Conservation (phyloP, 176 grass and related monocot genomes). For the Chloris gayana region DNA sequence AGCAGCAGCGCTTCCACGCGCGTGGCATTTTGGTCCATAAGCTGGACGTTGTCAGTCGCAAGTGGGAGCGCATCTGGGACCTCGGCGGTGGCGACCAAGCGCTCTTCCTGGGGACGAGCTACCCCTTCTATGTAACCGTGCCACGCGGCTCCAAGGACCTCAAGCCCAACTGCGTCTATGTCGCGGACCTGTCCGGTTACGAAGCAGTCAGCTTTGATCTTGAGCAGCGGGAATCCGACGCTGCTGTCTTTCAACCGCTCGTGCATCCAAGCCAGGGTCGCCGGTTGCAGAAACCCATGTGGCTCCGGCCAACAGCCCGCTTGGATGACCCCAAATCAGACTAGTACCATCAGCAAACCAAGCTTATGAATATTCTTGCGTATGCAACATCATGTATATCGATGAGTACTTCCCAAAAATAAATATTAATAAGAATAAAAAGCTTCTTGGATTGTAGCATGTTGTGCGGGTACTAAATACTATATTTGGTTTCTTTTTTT, state of each 20-base stretch:
- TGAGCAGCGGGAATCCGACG: neutral
- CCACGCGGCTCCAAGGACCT: neutral
- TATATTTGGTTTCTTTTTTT: too few relatives aligned
- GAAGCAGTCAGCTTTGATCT: neutral
- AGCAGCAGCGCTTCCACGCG: neutral
- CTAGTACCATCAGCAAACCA: neutral
- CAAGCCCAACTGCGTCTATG: neutral
- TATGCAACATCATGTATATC: too few relatives aligned
- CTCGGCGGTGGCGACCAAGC: neutral
- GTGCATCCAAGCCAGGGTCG: neutral
- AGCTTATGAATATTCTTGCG: neutral
- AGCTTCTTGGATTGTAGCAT: too few relatives aligned
- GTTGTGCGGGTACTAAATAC: too few relatives aligned
- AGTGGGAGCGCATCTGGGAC: neutral
- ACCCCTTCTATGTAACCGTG: neutral
- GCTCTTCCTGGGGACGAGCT: constrained; percentile 3
- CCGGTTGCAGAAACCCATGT: neutral
- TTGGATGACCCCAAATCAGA: neutral
- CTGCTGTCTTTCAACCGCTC: neutral
- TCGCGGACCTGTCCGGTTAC: neutral
- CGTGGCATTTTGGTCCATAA: neutral
- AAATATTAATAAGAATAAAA: too few relatives aligned
- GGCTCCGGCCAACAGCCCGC: neutral
- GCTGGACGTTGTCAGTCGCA: neutral
- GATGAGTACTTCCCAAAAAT: too few relatives aligned